phyloP scores from a whole-genome alignment of 78 protist genomes.

The Dictyostelium discoideum region DNA sequence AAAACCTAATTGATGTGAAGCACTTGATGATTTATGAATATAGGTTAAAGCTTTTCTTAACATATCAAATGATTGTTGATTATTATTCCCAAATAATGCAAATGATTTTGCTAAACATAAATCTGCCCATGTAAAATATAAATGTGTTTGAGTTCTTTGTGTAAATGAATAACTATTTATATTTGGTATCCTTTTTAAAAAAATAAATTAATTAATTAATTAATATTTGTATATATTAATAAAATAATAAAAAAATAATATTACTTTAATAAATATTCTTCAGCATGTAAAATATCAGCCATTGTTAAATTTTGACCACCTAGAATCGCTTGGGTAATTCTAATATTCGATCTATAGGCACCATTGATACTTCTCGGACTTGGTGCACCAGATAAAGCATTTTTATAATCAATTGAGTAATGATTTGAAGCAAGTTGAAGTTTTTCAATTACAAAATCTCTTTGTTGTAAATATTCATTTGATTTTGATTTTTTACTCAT shows the following conservation, averaged over 20 bases:
- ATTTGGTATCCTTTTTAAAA: conserved; percentile 31
- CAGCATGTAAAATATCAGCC: conserved; percentile 29
- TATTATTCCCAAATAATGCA: not conserved
- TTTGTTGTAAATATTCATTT: not conserved
- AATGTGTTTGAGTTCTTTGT: conserved; percentile 55
- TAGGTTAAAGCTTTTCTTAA: not conserved
- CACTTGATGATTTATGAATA: conserved; percentile 19
- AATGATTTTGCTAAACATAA: conserved; percentile 18
- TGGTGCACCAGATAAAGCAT: not conserved
- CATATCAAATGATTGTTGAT: conserved; percentile 27
- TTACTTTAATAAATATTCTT: conserved; percentile 50
- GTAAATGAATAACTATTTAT: conserved; percentile 21
- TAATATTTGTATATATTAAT: not conserved
- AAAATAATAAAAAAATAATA: not conserved
- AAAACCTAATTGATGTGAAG: conserved; percentile 36
- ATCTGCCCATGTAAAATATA: conserved; percentile 54
- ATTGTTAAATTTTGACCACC: conserved; percentile 9
- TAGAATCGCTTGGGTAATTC: conserved; percentile 59
- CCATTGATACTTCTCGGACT: conserved; percentile 47
- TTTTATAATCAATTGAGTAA: conserved; percentile 43
- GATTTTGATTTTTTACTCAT: conserved; percentile 23
- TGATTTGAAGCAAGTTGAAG: conserved; percentile 39
- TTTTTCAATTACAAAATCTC: conserved; percentile 49
- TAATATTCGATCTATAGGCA: conserved; percentile 51
- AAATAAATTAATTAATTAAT: not conserved